phyloP scores from a whole-genome alignment of 768 basidiomycete genomes.

The Mycena indigotica region DNA sequence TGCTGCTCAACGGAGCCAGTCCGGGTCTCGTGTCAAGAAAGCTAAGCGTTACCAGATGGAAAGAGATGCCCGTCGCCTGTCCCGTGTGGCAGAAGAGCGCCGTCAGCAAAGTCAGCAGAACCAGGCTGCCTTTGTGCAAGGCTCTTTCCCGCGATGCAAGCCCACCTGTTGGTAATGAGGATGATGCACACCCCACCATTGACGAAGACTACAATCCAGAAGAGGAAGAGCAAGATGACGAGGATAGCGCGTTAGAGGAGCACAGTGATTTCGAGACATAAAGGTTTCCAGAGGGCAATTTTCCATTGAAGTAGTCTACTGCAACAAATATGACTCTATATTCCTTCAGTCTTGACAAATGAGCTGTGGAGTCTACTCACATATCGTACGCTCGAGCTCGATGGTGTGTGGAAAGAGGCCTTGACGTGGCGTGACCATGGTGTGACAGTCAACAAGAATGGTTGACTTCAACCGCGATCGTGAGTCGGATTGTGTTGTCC shows the following conservation, averaged over 20 bases:
- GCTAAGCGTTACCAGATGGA: conserved; percentile 19
- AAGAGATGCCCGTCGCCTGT: not conserved
- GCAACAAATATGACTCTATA: not conserved
- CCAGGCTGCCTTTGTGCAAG: not conserved
- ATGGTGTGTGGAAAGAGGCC: not conserved
- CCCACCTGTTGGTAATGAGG: conserved; percentile 1
- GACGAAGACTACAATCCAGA: not conserved
- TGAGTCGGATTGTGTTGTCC: too few species aligned
- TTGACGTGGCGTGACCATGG: not conserved
- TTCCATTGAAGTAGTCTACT: not conserved
- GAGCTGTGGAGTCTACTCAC: not conserved
- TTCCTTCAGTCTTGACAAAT: not conserved
- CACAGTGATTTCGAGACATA: not conserved
- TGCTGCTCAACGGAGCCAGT: not conserved
- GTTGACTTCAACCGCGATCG: not conserved
- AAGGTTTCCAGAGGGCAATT: not conserved
- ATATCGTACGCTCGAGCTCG: too few species aligned
- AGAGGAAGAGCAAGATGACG: not conserved
- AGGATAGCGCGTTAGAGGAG: not conserved
- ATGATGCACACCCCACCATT: conserved; percentile 2
- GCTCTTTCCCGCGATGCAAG: not conserved
- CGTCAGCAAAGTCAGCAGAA: not conserved
- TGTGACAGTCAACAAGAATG: not conserved
- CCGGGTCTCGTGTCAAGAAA: not conserved
- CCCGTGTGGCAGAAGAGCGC: not conserved